Conservation (phyloP, 345 rosid species). For the Citropsis articulata region DNA sequence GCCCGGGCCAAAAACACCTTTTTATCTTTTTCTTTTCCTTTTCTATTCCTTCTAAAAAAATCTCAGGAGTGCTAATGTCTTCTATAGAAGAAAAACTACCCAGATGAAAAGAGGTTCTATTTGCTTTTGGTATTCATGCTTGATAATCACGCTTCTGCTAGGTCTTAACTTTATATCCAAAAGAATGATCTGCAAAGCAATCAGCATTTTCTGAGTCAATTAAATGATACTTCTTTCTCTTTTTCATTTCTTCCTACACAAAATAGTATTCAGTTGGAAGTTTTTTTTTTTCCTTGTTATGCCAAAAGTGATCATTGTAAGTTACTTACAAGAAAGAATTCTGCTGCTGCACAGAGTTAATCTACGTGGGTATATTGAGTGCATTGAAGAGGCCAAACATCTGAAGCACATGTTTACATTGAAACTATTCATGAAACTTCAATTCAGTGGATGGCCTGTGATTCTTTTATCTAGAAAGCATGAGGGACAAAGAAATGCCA, state of each 20-base stretch:
- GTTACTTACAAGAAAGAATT: not conserved
- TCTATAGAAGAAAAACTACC: not conserved
- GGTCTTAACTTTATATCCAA: not conserved
- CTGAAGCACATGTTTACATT: constrained; percentile 34
- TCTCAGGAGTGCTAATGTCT: not conserved
- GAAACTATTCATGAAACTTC: constrained; percentile 47
- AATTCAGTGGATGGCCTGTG: constrained; percentile 58
- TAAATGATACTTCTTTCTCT: not conserved
- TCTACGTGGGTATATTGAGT: constrained; percentile 22
- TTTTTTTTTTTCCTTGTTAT: not conserved
- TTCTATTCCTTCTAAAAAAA: not conserved
- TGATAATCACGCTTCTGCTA: not conserved
- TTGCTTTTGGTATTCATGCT: not conserved
- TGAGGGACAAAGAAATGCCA: constrained; percentile 33
- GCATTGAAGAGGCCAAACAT: constrained; percentile 41
- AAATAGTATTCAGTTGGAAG: not conserved
- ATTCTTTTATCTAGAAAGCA: constrained; percentile 55
- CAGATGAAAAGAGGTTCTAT: not conserved
- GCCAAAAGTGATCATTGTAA: not conserved
- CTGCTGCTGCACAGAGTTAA: constrained; percentile 29
- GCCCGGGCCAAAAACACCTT: not conserved
- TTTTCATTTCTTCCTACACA: not conserved
- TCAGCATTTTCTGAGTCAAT: not conserved
- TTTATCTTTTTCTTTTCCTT: not conserved
- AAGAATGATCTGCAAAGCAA: not conserved